These are phyloP conservation scores for Ceratobasidium sp. DNA, from an alignment of 1,284 basidiomycete species.

Conservation along the genomic window DNA sequence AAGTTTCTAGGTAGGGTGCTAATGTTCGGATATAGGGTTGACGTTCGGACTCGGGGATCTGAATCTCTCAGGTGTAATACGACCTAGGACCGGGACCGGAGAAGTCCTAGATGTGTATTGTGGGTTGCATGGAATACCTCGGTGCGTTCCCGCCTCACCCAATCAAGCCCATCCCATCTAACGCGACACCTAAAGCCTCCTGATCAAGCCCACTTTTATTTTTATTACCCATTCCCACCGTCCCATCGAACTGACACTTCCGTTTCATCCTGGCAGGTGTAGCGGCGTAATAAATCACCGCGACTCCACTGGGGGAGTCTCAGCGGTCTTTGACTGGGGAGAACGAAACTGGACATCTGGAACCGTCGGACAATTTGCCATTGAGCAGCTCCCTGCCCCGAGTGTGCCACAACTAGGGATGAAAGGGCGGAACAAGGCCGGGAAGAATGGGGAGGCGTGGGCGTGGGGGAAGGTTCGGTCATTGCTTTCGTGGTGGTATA, in stretches of 20 bases:
- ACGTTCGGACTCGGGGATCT: conserved; percentile 12
- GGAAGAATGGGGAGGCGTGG: no score
- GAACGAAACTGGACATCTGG: conserved; percentile 19
- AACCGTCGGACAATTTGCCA: background rate
- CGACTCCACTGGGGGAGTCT: background rate
- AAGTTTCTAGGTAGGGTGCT: no score
- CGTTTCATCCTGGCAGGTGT: background rate
- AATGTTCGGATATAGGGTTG: conserved; percentile 4
- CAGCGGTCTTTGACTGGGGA: conserved; percentile 9
- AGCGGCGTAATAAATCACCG: conserved; percentile 11
- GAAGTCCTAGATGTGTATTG: conserved; percentile 15
- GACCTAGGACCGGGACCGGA: background rate
- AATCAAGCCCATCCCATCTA: no score
- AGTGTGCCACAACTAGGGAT: no score
- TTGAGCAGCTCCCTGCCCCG: background rate
- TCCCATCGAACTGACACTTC: background rate
- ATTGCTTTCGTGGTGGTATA: no score
- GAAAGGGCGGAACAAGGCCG: no score
- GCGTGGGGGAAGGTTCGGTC: no score
- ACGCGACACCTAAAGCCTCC: no score
- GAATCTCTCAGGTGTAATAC: background rate
- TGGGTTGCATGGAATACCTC: conserved; percentile 1
- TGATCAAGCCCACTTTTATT: no score
- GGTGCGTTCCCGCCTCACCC: no score
- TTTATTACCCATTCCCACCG: no score